Conservation (phyloP, 1,284 basidiomycete genomes). For the Irpex sp. region DNA sequence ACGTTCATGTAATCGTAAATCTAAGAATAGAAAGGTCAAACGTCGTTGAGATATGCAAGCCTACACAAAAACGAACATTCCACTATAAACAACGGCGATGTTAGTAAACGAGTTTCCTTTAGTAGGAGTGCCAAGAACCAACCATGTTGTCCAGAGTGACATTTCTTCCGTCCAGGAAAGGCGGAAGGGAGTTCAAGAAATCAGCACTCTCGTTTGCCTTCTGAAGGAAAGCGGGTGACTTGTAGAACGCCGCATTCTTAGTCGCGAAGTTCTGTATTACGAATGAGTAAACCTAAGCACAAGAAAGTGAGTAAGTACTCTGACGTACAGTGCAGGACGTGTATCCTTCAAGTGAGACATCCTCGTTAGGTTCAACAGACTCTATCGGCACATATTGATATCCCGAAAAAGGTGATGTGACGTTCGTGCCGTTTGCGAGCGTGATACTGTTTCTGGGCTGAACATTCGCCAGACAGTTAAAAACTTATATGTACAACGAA, state of each 20-base stretch:
- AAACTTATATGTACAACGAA: neutral
- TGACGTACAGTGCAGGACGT: constrained; percentile 38
- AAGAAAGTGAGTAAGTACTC: too few species aligned
- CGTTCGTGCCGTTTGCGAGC: constrained; percentile 44
- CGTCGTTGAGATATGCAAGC: neutral
- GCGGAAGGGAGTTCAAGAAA: constrained; percentile 38
- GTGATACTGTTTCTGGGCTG: constrained; percentile 26
- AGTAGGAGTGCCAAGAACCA: constrained; percentile 4
- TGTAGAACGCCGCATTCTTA: constrained; percentile 27
- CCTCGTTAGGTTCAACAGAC: constrained; percentile 40
- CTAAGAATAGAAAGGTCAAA: constrained; percentile 15
- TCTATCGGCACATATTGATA: constrained; percentile 62
- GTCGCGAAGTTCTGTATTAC: constrained; percentile 25
- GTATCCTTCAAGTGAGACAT: constrained; percentile 43
- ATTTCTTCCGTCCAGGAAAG: constrained; percentile 38
- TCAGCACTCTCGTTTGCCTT: constrained; percentile 29
- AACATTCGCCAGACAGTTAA: neutral
- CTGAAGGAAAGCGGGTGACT: constrained; percentile 33
- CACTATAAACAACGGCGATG: constrained; percentile 22
- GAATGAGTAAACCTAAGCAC: too few species aligned
- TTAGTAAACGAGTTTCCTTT: neutral
- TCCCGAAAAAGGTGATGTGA: constrained; percentile 46
- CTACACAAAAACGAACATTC: constrained; percentile 26
- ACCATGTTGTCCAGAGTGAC: constrained; percentile 42
- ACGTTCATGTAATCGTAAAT: constrained; percentile 53